Evolutionary conservation across 1,139 yeast species (phyloP).

Genomic region (Blastobotrys arbuscula): DNA sequence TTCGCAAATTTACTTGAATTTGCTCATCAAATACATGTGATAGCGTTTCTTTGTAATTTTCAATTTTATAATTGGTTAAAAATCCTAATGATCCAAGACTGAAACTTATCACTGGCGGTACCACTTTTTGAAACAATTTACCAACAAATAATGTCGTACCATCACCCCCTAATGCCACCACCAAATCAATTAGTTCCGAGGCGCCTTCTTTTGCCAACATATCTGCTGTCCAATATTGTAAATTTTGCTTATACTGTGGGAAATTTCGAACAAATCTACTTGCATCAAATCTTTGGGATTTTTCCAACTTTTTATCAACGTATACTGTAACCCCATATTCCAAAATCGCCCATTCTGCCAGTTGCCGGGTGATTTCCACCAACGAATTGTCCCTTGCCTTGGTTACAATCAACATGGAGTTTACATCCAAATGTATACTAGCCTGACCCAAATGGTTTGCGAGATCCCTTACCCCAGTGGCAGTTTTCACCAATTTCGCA

Average conservation of each 20-base stretch:
- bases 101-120: constrained; percentile 68
- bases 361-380: constrained; percentile 65
- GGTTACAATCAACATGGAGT: constrained; percentile 72
- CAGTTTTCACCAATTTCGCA: constrained; percentile 53
- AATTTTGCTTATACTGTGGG: constrained; percentile 28
- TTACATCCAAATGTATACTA: constrained; percentile 63
- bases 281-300: constrained; percentile 59
- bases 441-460: constrained; percentile 72
- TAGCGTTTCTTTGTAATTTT: constrained; percentile 52
- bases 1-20: constrained; percentile 69
- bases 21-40: constrained; percentile 57
- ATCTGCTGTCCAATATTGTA: constrained; percentile 65
- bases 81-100: constrained; percentile 79
- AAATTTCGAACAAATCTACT: constrained; percentile 33
- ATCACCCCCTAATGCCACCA: constrained; percentile 81
- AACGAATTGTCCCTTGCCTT: constrained; percentile 80
- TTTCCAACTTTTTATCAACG: constrained; percentile 60
- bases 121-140: constrained; percentile 69
- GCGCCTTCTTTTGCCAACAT: constrained; percentile 42
- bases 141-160: constrained; percentile 83
- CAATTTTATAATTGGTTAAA: constrained; percentile 46
- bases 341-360: constrained; percentile 66
- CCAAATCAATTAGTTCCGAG: constrained; percentile 65
- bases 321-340: constrained; percentile 50
- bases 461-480: constrained; percentile 76